phyloP scores from a whole-genome alignment of 192 early-diverging fungal genomes.

The Irineochytrium annulatum region DNA sequence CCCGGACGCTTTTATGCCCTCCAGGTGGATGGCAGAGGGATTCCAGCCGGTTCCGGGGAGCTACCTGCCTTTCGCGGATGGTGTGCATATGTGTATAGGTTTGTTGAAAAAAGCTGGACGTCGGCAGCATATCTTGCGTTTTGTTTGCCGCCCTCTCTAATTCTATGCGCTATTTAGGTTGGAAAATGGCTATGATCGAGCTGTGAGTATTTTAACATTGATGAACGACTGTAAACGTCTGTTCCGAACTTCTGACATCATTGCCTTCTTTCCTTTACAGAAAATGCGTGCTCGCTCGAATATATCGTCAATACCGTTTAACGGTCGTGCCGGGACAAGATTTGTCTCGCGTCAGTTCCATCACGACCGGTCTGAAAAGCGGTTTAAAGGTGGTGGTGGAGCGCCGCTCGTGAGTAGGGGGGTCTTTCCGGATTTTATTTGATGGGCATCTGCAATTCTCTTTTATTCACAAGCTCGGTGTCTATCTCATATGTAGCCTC shows the following conservation, averaged over 20 bases:
- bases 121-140: too few relatives aligned
- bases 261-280: not conserved
- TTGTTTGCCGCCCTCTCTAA: too few relatives aligned
- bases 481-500: too few relatives aligned
- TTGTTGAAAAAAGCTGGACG: slow-evolving; percentile 2
- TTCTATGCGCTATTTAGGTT: too few relatives aligned
- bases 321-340: slow-evolving; percentile 9
- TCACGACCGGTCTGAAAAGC: slow-evolving; percentile 19
- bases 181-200: slow-evolving; percentile 48
- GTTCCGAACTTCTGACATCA: not conserved
- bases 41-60: slow-evolving; percentile 14
- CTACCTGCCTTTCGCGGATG: slow-evolving; percentile 45
- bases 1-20: slow-evolving; percentile 35
- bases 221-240: not conserved
- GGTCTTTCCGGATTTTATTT: too few relatives aligned
- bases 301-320: slow-evolving; percentile 6
- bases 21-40: slow-evolving; percentile 25
- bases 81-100: slow-evolving; percentile 35
- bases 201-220: slow-evolving; percentile 1
- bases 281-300: not conserved
- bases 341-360: slow-evolving; percentile 1
- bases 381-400: slow-evolving; percentile 17
- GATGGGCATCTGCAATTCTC: too few relatives aligned
- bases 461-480: too few relatives aligned
- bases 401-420: too few relatives aligned